Evolutionary conservation across 495 filamentous ascomycete genomes (phyloP), one percentile per base, ranked within the genome.

Genomic region (Tuber borchii): DNA sequence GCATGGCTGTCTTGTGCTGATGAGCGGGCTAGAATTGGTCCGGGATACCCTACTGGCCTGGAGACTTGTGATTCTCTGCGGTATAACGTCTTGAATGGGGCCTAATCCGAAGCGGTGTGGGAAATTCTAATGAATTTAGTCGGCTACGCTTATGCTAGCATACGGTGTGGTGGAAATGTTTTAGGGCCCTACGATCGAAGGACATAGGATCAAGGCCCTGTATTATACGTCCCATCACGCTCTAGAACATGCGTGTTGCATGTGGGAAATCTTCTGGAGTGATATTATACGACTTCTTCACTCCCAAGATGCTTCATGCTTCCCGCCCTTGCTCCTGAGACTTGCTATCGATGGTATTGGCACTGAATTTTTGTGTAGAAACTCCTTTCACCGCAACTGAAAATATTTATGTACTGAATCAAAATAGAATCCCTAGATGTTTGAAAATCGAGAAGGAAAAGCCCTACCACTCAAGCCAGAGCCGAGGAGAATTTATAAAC

Each of bases 11-110:
- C 46, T 5, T 42, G 34, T 61, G 16, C 37, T n/a, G 34, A 39
- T 22, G 72, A 56, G 31, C 34, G 48, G 51, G 34, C 51, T 51
- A 8, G 72, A 69, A 65, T 69, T 51, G 34, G 45, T 69, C 48
- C 40, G 72, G 19, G n/a, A 26, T n/a, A 17, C 48, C 7, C 69
- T 12, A 51, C 56, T 61, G n/a, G n/a, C 56, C 14, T 17, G 26
- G 56, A 34, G 31, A 4, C 56, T 34, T 34, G 56, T 19, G 56
- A 17, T 34, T 34, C 56, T 34, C 51, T 16, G 51, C 51, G 10
- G 12, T 26, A 31, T 31, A 61, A 26, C 22, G 10, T 9, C 56
- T 19, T 19, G 19, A n/a, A 73, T 26, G 26, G 45, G 45, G 40
- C 34, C 37, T n/a, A 76, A 42, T 17, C 69, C 26, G 45, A 70